A percentile compares a stretch with the other conserved stretches of the same genome.
Conservation (phyloP, 1,284 basidiomycete genomes). For the Cryptococcus sp. region DNA sequence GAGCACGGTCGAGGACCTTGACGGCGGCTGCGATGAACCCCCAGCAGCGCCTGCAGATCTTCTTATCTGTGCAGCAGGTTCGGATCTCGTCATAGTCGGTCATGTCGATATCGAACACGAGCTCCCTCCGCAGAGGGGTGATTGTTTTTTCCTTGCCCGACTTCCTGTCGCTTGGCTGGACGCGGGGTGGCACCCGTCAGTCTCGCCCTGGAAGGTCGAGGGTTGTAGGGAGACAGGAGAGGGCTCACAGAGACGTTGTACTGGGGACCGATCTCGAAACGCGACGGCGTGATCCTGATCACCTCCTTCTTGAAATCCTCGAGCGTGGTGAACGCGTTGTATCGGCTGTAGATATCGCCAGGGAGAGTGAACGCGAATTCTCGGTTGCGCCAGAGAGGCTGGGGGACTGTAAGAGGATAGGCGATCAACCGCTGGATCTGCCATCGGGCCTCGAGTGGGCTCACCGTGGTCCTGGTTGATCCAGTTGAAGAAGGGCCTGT, state of each 20-base stretch:
- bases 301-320: constrained; percentile 94
- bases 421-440: neutral
- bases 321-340: constrained; percentile 79
- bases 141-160: constrained; percentile 73
- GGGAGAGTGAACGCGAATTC: constrained; percentile 96
- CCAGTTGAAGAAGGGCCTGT: constrained; percentile 91
- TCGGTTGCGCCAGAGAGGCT: constrained; percentile 77
- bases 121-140: constrained; percentile 76
- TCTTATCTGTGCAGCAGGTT: constrained; percentile 89
- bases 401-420: constrained; percentile 46
- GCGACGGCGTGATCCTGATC: constrained; percentile 72
- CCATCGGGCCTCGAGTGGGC: constrained; percentile 9
- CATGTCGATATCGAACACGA: constrained; percentile 99
- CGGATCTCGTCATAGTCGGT: constrained; percentile 97
- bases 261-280: constrained; percentile 95
- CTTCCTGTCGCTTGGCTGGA: constrained; percentile 84
- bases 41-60: constrained; percentile 93
- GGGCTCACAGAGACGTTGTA: constrained; percentile 77
- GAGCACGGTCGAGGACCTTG: constrained; percentile 72
- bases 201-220: too few species aligned
- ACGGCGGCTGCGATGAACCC: constrained; percentile 90
- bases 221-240: neutral
- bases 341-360: constrained; percentile 89
- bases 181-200: constrained; percentile 15
- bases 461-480: constrained; percentile 79